Evolutionary conservation across 139 green algal species (phyloP), one percentile per base, ranked within the genome.

Genomic region (Diplosphaera chodatii): DNA sequence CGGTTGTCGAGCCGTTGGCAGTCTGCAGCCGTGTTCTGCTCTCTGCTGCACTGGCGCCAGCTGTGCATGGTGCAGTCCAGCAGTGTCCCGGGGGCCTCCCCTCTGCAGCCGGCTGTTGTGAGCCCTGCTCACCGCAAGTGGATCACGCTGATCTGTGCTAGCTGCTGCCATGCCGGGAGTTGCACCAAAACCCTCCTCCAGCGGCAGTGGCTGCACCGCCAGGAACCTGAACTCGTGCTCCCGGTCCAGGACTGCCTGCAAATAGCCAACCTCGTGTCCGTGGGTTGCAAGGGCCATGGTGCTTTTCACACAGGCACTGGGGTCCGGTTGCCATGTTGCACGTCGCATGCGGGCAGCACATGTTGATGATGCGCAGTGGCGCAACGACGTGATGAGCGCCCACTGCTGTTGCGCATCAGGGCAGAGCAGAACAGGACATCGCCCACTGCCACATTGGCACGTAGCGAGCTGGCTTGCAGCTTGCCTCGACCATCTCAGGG

Each of bases 221-320:
- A 91, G 69, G 48, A 97, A 95, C 21, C 84, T 76, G 72, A 96
- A 97, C 83, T 98, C 93, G 68, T 96, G 88, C 80, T 98, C 93
- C 16, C 93, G 73, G 32, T 87, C 77, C 4, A 97, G 85, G 66
- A 96, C 96, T 10, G 88, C 90, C 16, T 75, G 37, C 63, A 40
- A 18, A 25, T 25, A 5, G 48, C 48, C 13, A 27, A 27, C 48
- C 48, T 13, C 37, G 13, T 48, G 37, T 48, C 10, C n/a, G n/a
- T n/a, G n/a, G n/a, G n/a, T n/a, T n/a, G n/a, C n/a, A 48, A 48
- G 37, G 10, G 6, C 10, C 10, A 48, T 6, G 37, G 10, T 10
- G 6, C 37, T 48, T 48, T 48, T 48, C 8, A 20, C 8, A 10
- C 37, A 48, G 8, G 10, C 37, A 20, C 37, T 48, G 37, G 6